Conservation (phyloP, 1,139 yeast genomes). For the Dujonia santamariae region DNA sequence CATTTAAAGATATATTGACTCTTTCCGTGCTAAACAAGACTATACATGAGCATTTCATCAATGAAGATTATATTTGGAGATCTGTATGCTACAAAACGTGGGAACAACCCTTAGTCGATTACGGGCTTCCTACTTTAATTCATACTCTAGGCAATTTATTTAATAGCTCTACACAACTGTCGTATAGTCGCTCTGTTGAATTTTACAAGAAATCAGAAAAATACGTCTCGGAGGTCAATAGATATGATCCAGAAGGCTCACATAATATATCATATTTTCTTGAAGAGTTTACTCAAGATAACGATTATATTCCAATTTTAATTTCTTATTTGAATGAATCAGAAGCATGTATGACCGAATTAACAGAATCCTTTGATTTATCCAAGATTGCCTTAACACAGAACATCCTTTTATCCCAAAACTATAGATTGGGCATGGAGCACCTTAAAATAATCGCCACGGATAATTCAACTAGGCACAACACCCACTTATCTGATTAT, state of each 20-base stretch:
- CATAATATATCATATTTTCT: conserved; percentile 10
- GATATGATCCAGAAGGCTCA: conserved; percentile 10
- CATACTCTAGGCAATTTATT: too few relatives aligned
- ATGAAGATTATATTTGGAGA: conserved; percentile 18
- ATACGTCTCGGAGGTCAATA: too few relatives aligned
- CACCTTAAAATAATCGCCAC: too few relatives aligned
- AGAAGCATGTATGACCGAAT: background rate
- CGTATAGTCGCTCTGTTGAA: too few relatives aligned
- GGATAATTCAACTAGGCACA: too few relatives aligned
- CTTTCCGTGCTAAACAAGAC: conserved; percentile 9
- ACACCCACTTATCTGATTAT: conserved; percentile 9
- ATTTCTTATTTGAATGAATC: conserved; percentile 2
- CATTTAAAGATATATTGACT: background rate
- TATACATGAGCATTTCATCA: conserved; percentile 11
- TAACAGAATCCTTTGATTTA: background rate
- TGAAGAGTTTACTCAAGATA: conserved; percentile 14
- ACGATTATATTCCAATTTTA: conserved; percentile 17
- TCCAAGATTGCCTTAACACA: conserved; percentile 4
- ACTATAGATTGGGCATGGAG: conserved; percentile 9
- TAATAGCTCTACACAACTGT: too few relatives aligned
- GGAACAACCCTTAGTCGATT: conserved; percentile 11
- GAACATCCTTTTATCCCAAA: conserved; percentile 10
- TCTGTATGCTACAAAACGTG: conserved; percentile 13
- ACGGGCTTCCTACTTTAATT: too few relatives aligned
- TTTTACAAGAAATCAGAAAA: too few relatives aligned